phyloP scores from a whole-genome alignment of 2,329 filamentous ascomycete species.

The Decorospora gaudefroyi region DNA sequence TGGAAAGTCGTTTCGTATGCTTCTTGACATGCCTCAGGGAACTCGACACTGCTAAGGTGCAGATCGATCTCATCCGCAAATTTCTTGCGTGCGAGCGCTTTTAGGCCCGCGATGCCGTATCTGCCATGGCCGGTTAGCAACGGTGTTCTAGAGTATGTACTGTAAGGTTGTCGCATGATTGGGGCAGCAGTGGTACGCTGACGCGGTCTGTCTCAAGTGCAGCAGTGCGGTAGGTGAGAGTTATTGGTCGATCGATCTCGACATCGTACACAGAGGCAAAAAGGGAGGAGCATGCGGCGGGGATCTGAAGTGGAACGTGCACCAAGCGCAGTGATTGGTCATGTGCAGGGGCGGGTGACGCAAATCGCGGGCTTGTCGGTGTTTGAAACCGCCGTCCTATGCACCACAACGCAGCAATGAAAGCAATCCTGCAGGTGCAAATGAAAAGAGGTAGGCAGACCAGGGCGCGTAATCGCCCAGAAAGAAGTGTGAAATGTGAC shows the following conservation, averaged over 20 bases:
- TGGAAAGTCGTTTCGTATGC: slow-evolving; percentile 57
- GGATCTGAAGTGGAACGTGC: slow-evolving; percentile 18
- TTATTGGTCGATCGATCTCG: slow-evolving; percentile 27
- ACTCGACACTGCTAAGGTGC: slow-evolving; percentile 52
- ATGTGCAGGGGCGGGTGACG: slow-evolving; percentile 28
- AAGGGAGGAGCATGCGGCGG: slow-evolving; percentile 5
- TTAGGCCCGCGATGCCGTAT: slow-evolving; percentile 55
- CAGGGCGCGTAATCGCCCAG: slow-evolving; percentile 21
- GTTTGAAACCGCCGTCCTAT: slow-evolving; percentile 27
- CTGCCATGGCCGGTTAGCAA: slow-evolving; percentile 38
- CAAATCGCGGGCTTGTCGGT: slow-evolving; percentile 39
- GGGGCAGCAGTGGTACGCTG: slow-evolving; percentile 20
- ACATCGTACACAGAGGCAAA: slow-evolving; percentile 10
- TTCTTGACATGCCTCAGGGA: slow-evolving; percentile 55
- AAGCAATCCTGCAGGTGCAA: slow-evolving; percentile 17
- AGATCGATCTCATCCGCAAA: slow-evolving; percentile 53
- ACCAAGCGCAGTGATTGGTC: slow-evolving; percentile 30
- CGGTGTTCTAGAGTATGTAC: slow-evolving; percentile 8
- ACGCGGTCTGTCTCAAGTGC: slow-evolving; percentile 26
- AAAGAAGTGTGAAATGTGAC: slow-evolving; percentile 17
- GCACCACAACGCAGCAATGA: slow-evolving; percentile 25
- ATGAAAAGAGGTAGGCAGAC: slow-evolving; percentile 13
- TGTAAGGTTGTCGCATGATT: slow-evolving; percentile 9
- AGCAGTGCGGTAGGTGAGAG: slow-evolving; percentile 5
- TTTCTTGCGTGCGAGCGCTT: slow-evolving; percentile 53